These are phyloP conservation scores for Stenogyne calaminthoides DNA, from an alignment of 305 asterid species.

Conservation along the genomic window DNA sequence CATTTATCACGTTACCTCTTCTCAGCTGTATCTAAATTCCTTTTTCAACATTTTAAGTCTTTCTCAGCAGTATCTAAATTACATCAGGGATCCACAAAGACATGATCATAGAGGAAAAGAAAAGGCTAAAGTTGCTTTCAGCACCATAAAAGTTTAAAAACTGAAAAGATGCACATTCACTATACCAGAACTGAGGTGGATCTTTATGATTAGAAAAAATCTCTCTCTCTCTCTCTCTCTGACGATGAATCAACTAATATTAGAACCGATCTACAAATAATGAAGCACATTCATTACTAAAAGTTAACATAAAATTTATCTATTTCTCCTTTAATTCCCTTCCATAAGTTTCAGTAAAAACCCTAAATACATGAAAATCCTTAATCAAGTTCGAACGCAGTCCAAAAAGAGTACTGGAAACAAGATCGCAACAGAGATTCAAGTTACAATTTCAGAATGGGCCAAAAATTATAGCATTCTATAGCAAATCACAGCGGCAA, in stretches of 20 bases:
- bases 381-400: not conserved
- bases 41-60: not conserved
- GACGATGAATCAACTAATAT: not conserved
- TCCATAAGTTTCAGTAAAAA: not conserved
- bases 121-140: constrained; percentile 32
- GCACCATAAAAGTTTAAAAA: constrained; percentile 17
- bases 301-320: not conserved
- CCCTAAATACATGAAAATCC: not conserved
- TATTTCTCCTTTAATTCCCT: not conserved
- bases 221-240: not conserved
- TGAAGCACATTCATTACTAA: not conserved
- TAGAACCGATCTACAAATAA: not conserved
- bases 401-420: not conserved
- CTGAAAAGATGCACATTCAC: constrained; percentile 1
- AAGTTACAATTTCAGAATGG: not conserved
- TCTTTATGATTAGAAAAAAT: not conserved
- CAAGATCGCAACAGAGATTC: not conserved
- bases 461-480: not conserved
- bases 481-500: not conserved
- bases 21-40: not conserved
- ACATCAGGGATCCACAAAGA: constrained; percentile 3
- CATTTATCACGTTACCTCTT: not conserved
- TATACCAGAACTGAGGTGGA: not conserved
- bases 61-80: not conserved
- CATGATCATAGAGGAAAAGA: constrained; percentile 7